Conservation (phyloP, 345 rosid genomes). For the Geranium rotundifolium region DNA sequence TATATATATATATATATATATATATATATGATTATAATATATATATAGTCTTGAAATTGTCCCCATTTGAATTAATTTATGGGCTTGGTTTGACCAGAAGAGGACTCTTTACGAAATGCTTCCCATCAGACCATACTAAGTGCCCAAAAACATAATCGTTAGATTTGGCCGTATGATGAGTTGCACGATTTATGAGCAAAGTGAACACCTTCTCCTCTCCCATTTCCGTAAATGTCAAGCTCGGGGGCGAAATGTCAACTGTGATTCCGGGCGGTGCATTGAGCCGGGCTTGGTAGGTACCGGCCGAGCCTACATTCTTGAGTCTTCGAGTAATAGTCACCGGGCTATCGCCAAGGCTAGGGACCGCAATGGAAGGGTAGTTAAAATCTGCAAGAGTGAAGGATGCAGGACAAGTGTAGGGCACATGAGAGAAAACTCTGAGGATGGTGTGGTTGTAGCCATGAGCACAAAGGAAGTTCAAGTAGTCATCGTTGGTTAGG, state of each 20-base stretch:
- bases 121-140: too few species aligned
- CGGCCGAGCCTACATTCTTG: slow-evolving; percentile 38
- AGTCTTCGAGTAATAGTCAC: slow-evolving; percentile 19
- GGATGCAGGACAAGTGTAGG: slow-evolving; percentile 19
- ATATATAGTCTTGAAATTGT: too few species aligned
- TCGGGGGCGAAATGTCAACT: slow-evolving; percentile 20
- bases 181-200: too few species aligned
- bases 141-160: too few species aligned
- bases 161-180: too few species aligned
- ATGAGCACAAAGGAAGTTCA: slow-evolving; percentile 30
- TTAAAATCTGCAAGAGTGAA: slow-evolving; percentile 23
- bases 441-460: slow-evolving; percentile 23
- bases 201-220: slow-evolving; percentile 35
- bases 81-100: too few species aligned
- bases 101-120: too few species aligned
- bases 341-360: slow-evolving; percentile 7
- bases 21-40: too few species aligned
- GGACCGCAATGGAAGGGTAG: slow-evolving; percentile 44
- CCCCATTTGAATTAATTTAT: too few species aligned
- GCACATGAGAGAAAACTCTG: slow-evolving; percentile 4
- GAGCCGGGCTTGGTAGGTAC: slow-evolving; percentile 16
- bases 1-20: too few species aligned
- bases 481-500: slow-evolving; percentile 15
- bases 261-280: slow-evolving; percentile 21
- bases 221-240: slow-evolving; percentile 16